Evolutionary conservation across 345 rosid genomes (phyloP).

Genomic region (Citrus sinensis): DNA sequence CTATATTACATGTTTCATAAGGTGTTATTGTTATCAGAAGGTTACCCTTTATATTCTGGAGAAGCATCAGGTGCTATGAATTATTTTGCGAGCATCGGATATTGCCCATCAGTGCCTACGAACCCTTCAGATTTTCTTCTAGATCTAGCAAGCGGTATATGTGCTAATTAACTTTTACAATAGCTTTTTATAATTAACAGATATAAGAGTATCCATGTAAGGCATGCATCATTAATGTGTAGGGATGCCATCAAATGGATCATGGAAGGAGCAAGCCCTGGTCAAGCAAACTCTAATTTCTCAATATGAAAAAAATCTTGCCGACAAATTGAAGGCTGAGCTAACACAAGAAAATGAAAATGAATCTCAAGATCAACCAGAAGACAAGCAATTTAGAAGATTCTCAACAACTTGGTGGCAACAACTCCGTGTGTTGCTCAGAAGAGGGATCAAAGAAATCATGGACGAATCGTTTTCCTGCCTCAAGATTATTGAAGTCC

Average conservation of each 20-base stretch:
- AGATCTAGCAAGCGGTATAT: constrained; percentile 57
- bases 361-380: constrained; percentile 3
- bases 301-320: constrained; percentile 35
- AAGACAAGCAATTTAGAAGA: constrained; percentile 12
- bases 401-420: constrained; percentile 63
- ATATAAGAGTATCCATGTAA: too few species aligned
- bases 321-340: constrained; percentile 32
- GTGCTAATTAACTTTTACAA: background rate
- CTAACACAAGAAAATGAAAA: constrained; percentile 19
- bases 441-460: constrained; percentile 49
- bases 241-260: constrained; percentile 42
- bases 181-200: too few species aligned
- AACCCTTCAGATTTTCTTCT: constrained; percentile 56
- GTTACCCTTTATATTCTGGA: constrained; percentile 51
- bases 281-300: constrained; percentile 34
- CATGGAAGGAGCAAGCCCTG: constrained; percentile 19
- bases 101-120: constrained; percentile 40
- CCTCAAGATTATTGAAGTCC: constrained; percentile 32
- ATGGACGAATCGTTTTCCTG: constrained; percentile 37
- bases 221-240: background rate
- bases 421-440: constrained; percentile 36
- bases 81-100: constrained; percentile 43
- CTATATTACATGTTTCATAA: constrained; percentile 62
- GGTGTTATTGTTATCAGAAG: constrained; percentile 53
- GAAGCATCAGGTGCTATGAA: constrained; percentile 40